Conservation (phyloP, 1,284 basidiomycete genomes). For the Marasmius sp. region DNA sequence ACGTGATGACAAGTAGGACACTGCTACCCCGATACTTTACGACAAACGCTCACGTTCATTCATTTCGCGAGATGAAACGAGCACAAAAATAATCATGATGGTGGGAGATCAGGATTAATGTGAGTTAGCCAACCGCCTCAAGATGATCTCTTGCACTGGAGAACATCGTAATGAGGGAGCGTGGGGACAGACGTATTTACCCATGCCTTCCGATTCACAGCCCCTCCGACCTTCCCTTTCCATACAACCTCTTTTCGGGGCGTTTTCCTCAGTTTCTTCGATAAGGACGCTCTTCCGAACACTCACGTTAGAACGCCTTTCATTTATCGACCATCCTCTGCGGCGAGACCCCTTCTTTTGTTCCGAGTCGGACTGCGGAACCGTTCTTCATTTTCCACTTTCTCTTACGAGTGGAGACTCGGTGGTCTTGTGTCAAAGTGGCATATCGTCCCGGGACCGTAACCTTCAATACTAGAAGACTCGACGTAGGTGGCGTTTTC, state of each 20-base stretch:
- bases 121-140: not conserved
- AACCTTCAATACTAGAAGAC: no score
- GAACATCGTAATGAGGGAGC: not conserved
- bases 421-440: no score
- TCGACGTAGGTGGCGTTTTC: no score
- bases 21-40: not conserved
- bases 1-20: not conserved
- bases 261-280: no score
- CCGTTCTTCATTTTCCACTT: not conserved
- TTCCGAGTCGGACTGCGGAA: not conserved
- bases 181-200: no score
- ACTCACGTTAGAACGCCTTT: no score
- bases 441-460: no score
- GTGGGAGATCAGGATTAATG: not conserved
- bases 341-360: not conserved
- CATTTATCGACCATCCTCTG: no score
- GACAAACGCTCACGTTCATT: not conserved
- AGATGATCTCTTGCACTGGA: not conserved
- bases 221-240: no score
- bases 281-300: no score
- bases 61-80: not conserved
- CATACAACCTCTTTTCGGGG: no score
- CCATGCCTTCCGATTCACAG: no score
- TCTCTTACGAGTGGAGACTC: not conserved
- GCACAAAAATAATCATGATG: not conserved